Percentiles rank a stretch among this genome's conserved stretches.
phyloP scores from a whole-genome alignment of 2,329 filamentous ascomycete species.

The Ophiosphaerella herpotricha region DNA sequence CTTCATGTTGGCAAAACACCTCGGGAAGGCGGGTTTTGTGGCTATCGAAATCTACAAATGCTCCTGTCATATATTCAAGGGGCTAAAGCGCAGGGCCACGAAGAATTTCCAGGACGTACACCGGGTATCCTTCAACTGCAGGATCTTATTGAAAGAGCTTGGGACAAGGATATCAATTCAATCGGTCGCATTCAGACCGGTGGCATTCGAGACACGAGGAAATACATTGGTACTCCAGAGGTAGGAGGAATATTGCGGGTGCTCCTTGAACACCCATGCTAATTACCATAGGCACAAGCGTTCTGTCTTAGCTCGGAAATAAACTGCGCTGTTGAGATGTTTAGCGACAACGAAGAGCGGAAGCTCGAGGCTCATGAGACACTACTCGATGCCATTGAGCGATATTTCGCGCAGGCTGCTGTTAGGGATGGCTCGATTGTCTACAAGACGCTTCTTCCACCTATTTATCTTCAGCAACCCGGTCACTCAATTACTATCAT shows the following conservation, averaged over 20 bases:
- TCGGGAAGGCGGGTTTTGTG: conserved; percentile 90
- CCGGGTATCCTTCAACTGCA: conserved; percentile 84
- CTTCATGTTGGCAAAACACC: conserved; percentile 79
- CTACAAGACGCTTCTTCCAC: conserved; percentile 72
- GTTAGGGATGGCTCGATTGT: conserved; percentile 62
- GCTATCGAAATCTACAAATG: conserved; percentile 95
- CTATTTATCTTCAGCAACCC: conserved; percentile 89
- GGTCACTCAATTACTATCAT: conserved; percentile 92
- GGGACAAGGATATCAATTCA: conserved; percentile 81
- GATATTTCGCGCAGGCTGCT: conserved; percentile 69
- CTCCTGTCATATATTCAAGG: conserved; percentile 77
- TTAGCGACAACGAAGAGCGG: conserved; percentile 51
- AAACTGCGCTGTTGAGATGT: conserved; percentile 57
- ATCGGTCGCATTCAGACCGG: conserved; percentile 80
- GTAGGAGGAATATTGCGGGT: conserved; percentile 49
- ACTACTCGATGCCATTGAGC: conserved; percentile 70
- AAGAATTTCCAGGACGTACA: conserved; percentile 63
- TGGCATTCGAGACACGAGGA: conserved; percentile 83
- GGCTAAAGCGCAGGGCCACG: conserved; percentile 59
- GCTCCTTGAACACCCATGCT: conserved; percentile 5
- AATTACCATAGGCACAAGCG: conserved; percentile 70
- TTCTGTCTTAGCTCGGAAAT: conserved; percentile 74
- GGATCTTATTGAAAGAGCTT: conserved; percentile 82
- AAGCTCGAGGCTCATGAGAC: conserved; percentile 55
- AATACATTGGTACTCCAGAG: conserved; percentile 94